Evolutionary conservation across 768 basidiomycete species (phyloP), one percentile per base, ranked within the genome.

Genomic region (Hemileccinum impolitum): DNA sequence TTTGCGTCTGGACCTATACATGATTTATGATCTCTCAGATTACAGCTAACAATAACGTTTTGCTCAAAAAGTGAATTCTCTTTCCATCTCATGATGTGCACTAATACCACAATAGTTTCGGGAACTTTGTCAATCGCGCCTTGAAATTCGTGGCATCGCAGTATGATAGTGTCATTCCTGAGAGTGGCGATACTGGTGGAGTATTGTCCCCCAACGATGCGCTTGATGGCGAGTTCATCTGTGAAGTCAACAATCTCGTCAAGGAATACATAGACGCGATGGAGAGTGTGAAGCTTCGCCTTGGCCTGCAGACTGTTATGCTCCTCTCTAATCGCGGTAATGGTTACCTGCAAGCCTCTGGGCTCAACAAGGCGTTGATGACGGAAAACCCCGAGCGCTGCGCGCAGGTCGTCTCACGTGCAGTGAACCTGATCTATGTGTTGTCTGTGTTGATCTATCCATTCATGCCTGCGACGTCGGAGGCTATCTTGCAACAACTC

Each of bases 61-160:
- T 99, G 35, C 71, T 99, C 59, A 96, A 97, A 68, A 99, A 97
- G 90, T 91, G 50, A 57, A 64, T 2, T 15, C 21, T 11, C 10
- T 30, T 41, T 6, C 3, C 3, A 30, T 26, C 34, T 11, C 11
- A 15, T 21, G 18, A 21, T 18, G 25, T 39, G 42, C 28, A 45
- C 45, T 48, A 23, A 54, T 32, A 15, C 10, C 13, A 36, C 15
- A 18, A 35, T 19, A 92, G 90, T 71, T 89, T 99, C 59, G 96
- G 96, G 38, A 99, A 99, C 73, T 98, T 96, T 59, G 89, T 98
- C 55, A 99, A 99, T 68, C 87, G 96, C 23, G 77, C 82, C 15
- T 75, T 98, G 64, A 97, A 97, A 69, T 99, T 99, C 64, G 80
- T 93, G 26, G 80, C 86, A 6, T 86, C 90, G 6, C 91, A 92